Percentiles rank a stretch among this genome's conserved stretches.
phyloP scores from a whole-genome alignment of 495 filamentous ascomycete genomes.

The Podospora sp. region DNA sequence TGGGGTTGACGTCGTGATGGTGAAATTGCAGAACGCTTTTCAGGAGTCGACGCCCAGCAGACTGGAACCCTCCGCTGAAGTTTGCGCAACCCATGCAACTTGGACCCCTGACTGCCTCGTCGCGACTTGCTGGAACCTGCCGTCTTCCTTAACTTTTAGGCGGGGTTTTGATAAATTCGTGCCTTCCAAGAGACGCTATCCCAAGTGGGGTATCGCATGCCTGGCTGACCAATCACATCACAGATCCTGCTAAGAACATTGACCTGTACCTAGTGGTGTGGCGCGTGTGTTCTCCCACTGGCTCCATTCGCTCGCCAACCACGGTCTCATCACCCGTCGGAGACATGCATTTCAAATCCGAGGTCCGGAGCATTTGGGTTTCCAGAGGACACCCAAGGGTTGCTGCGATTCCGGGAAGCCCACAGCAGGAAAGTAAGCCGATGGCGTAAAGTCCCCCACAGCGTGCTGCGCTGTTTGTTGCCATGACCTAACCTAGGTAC shows the following conservation, averaged over 20 bases:
- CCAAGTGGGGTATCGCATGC: not conserved
- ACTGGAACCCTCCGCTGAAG: not conserved
- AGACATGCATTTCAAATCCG: too few relatives aligned
- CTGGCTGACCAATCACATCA: not conserved
- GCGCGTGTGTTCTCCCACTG: not conserved
- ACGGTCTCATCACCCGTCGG: too few relatives aligned
- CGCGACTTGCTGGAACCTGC: conserved; percentile 1
- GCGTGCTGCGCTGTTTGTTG: too few relatives aligned
- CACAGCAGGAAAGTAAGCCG: too few relatives aligned
- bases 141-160: not conserved
- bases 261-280: not conserved
- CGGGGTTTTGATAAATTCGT: not conserved
- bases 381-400: too few relatives aligned
- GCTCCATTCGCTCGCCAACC: too few relatives aligned
- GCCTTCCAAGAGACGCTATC: not conserved
- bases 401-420: too few relatives aligned
- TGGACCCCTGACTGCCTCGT: not conserved
- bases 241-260: not conserved
- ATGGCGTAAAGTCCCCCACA: too few relatives aligned
- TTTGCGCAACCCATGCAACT: not conserved
- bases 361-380: too few relatives aligned
- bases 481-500: too few relatives aligned
- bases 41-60: not conserved
- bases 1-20: not conserved
- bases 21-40: conserved; percentile 1